Percentiles rank a stretch among this genome's conserved stretches.
Evolutionary conservation across 495 filamentous ascomycete species (phyloP).

Genomic region (Talaromyces proteolyticus): DNA sequence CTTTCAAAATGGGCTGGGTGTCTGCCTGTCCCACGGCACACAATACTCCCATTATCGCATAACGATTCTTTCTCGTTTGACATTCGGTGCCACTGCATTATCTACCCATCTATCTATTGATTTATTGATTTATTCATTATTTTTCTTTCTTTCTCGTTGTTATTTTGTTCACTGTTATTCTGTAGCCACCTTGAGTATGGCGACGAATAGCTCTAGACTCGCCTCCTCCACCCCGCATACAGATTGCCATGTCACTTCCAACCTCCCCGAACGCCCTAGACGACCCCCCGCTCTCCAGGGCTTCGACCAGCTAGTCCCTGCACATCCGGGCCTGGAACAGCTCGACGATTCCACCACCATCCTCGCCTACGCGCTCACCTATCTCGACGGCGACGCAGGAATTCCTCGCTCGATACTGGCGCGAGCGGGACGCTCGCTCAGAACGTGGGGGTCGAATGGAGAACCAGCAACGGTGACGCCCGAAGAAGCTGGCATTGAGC

Average conservation of each 20-base stretch:
- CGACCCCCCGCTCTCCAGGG: neutral
- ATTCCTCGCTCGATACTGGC: neutral
- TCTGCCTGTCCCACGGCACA: too few species aligned
- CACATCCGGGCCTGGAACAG: neutral
- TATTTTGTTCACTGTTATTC: too few species aligned
- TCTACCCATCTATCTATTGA: too few species aligned
- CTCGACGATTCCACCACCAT: neutral
- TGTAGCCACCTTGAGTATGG: too few species aligned
- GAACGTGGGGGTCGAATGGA: neutral
- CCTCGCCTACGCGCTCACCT: neutral
- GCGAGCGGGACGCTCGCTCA: neutral
- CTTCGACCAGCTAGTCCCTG: neutral
- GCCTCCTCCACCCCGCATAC: neutral
- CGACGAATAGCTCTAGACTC: neutral
- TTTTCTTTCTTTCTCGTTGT: too few species aligned
- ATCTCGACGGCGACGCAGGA: slow-evolving; percentile 1
- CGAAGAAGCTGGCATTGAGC: neutral
- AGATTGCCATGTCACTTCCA: neutral
- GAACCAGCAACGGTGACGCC: neutral
- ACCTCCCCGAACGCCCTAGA: neutral
- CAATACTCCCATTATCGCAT: too few species aligned
- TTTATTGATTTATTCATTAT: too few species aligned
- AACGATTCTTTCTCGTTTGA: too few species aligned
- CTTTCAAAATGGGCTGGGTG: too few species aligned
- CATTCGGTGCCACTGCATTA: too few species aligned